Percentiles rank a stretch among this genome's conserved stretches.
These are phyloP conservation scores for Dothistroma pini DNA, from an alignment of 2,329 filamentous ascomycete genomes.

Conservation along the genomic window DNA sequence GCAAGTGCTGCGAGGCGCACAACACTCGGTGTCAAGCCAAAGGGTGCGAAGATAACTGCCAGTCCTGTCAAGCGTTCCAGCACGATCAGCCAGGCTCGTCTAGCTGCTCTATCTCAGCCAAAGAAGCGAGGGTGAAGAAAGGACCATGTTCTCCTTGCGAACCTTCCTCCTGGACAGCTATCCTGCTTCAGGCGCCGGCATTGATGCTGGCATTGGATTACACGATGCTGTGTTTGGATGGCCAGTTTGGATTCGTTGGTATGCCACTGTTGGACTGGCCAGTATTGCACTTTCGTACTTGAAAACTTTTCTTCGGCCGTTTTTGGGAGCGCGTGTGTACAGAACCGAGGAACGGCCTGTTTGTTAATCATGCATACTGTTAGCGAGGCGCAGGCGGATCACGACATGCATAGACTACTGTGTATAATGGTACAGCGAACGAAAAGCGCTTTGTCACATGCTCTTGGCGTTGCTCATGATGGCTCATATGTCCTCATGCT, in stretches of 20 bases:
- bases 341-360: neutral
- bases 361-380: neutral
- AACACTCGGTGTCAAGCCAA: constrained; percentile 35
- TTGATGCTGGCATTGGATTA: neutral
- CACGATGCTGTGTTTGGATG: neutral
- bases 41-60: constrained; percentile 22
- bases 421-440: neutral
- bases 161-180: neutral
- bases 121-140: constrained; percentile 22
- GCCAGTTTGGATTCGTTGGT: neutral
- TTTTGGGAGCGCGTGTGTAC: neutral
- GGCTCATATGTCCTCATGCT: neutral
- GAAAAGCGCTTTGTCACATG: neutral
- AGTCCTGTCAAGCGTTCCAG: constrained; percentile 24
- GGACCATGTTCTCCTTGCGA: neutral
- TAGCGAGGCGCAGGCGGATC: neutral
- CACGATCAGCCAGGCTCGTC: constrained; percentile 30
- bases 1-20: constrained; percentile 23
- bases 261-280: neutral
- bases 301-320: neutral
- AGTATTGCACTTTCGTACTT: neutral
- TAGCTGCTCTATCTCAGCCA: constrained; percentile 33
- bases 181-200: neutral
- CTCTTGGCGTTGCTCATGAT: neutral
- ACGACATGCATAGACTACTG: neutral